A percentile compares a stretch with the other conserved stretches of the same genome.
phyloP scores from a whole-genome alignment of 2,329 filamentous ascomycete species.

The Aspergillus sp. region DNA sequence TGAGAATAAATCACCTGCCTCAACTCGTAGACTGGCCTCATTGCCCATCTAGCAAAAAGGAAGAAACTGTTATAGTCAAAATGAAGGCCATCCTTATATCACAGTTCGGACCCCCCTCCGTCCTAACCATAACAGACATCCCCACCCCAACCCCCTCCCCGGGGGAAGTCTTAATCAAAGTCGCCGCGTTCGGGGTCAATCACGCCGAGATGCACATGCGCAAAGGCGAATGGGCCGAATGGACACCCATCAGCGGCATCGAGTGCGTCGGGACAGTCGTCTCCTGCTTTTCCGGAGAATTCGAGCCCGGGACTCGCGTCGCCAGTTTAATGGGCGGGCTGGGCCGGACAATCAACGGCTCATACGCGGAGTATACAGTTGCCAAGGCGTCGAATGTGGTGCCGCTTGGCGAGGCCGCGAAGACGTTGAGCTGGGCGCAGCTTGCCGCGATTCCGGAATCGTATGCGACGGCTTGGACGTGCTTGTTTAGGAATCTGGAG shows the following conservation, averaged over 20 bases:
- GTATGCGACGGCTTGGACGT: conserved; percentile 43
- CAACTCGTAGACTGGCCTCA: no score
- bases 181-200: conserved; percentile 11
- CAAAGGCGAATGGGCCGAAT: conserved; percentile 12
- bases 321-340: conserved; percentile 46
- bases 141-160: neutral
- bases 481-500: conserved; percentile 39
- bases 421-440: conserved; percentile 33
- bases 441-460: conserved; percentile 44
- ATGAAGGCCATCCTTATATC: conserved; percentile 11
- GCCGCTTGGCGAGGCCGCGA: conserved; percentile 12
- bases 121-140: conserved; percentile 3
- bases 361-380: conserved; percentile 42
- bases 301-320: conserved; percentile 35
- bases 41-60: neutral
- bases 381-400: conserved; percentile 36
- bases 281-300: conserved; percentile 34
- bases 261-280: conserved; percentile 44
- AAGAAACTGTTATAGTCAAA: neutral
- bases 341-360: conserved; percentile 39
- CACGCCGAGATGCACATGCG: conserved; percentile 15
- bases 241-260: conserved; percentile 12
- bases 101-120: conserved; percentile 2
- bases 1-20: neutral
- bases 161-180: conserved; percentile 4